A percentile compares a stretch with the other conserved stretches of the same genome.
phyloP scores from a whole-genome alignment of 2,329 filamentous ascomycete genomes.

The Polychaeton citri region DNA sequence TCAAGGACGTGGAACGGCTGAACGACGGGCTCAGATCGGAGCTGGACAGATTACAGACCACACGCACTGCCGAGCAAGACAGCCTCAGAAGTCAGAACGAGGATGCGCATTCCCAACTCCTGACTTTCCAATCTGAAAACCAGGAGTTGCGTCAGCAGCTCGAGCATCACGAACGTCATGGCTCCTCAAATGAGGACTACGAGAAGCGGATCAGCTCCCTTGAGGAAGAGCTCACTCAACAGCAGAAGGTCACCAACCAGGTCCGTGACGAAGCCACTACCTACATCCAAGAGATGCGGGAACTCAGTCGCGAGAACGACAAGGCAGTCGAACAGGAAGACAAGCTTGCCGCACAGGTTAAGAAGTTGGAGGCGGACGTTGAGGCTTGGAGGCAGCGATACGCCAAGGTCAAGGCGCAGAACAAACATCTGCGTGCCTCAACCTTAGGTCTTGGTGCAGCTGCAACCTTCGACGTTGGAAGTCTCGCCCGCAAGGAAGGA shows the following conservation, averaged over 20 bases:
- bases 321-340: conserved; percentile 71
- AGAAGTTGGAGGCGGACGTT: conserved; percentile 67
- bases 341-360: conserved; percentile 59
- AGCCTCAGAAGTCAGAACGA: conserved; percentile 8
- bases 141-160: conserved; percentile 7
- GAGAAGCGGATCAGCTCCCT: conserved; percentile 45
- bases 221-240: conserved; percentile 56
- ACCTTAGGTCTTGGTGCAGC: conserved; percentile 59
- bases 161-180: conserved; percentile 3
- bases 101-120: conserved; percentile 5
- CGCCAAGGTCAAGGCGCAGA: conserved; percentile 73
- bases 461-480: conserved; percentile 44
- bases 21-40: conserved; percentile 70
- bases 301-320: conserved; percentile 67
- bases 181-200: conserved; percentile 38
- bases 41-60: conserved; percentile 43
- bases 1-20: conserved; percentile 41
- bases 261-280: conserved; percentile 71
- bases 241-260: conserved; percentile 73
- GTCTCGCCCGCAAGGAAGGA: conserved; percentile 50
- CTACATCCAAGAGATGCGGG: conserved; percentile 80
- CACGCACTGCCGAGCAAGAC: conserved; percentile 26
- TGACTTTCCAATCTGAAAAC: conserved; percentile 5
- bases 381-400: conserved; percentile 86
- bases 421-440: conserved; percentile 66